phyloP scores from a whole-genome alignment of 805 yeast genomes.

The Ogataea pilisensis region DNA sequence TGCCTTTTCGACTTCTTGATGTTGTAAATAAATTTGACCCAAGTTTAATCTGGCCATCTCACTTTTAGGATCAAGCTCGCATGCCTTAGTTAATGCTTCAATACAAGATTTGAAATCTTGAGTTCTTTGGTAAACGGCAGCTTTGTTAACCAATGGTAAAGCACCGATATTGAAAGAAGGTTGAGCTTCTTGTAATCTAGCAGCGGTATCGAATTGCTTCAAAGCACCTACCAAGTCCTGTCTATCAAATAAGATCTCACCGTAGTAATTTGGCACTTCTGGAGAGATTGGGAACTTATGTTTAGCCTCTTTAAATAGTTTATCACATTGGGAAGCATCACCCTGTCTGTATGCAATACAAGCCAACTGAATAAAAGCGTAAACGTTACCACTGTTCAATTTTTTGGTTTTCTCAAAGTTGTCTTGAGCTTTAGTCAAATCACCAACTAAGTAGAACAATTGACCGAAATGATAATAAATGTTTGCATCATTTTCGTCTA shows the following conservation, averaged over 20 bases:
- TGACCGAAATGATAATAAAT: constrained; percentile 94
- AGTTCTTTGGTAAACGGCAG: constrained; percentile 62
- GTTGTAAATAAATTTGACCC: constrained; percentile 86
- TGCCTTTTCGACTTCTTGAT: constrained; percentile 79
- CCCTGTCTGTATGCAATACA: constrained; percentile 85
- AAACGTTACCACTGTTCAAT: constrained; percentile 70
- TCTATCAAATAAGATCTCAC: constrained; percentile 85
- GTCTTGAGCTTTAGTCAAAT: constrained; percentile 63
- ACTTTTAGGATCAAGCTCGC: constrained; percentile 78
- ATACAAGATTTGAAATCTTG: constrained; percentile 56
- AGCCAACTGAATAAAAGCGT: constrained; percentile 87
- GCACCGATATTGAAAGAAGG: constrained; percentile 77
- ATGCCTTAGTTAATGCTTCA: constrained; percentile 66
- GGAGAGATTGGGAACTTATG: constrained; percentile 79
- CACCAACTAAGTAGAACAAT: constrained; percentile 75
- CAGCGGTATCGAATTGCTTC: constrained; percentile 82
- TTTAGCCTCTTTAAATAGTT: constrained; percentile 61
- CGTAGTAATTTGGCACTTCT: constrained; percentile 91
- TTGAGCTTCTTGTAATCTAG: constrained; percentile 70
- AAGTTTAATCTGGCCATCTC: constrained; percentile 88
- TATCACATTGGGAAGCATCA: constrained; percentile 53
- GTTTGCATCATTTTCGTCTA: constrained; percentile 73
- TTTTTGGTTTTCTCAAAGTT: constrained; percentile 76
- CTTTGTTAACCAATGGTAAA: constrained; percentile 85
- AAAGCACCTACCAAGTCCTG: constrained; percentile 69